Evolutionary conservation across 495 filamentous ascomycete genomes (phyloP).

Genomic region (Collariella sp.): DNA sequence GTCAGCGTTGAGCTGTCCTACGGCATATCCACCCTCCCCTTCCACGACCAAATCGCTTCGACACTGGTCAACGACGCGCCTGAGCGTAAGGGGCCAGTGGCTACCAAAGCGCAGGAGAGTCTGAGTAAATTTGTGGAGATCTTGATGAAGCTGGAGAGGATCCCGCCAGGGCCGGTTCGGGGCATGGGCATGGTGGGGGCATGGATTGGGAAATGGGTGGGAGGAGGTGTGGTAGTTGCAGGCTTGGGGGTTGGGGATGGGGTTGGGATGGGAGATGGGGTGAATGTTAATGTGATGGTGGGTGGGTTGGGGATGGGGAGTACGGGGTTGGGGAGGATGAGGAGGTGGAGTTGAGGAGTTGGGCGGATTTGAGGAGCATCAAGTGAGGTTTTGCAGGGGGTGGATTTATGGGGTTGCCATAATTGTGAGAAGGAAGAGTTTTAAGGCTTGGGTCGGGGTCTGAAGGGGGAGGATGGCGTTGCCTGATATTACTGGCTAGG

Average conservation of each 20-base stretch:
- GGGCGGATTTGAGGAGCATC: constrained; percentile 70
- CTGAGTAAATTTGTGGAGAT: constrained; percentile 60
- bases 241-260: not conserved
- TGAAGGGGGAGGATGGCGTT: not conserved
- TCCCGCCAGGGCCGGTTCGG: constrained; percentile 23
- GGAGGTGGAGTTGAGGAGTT: constrained; percentile 61
- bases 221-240: not conserved
- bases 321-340: constrained; percentile 43
- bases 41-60: constrained; percentile 66
- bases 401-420: constrained; percentile 34
- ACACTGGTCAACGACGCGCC: constrained; percentile 59
- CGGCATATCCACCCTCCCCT: constrained; percentile 60
- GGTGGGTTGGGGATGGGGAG: not conserved
- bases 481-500: too few relatives aligned
- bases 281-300: not conserved
- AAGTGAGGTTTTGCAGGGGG: constrained; percentile 62
- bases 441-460: too few relatives aligned
- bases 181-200: not conserved
- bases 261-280: not conserved
- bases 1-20: constrained; percentile 65
- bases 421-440: not conserved
- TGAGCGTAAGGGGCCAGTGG: constrained; percentile 46
- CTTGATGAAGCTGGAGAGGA: constrained; percentile 59
- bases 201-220: not conserved
- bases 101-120: constrained; percentile 53